phyloP scores from a whole-genome alignment of 2,329 filamentous ascomycete genomes.

The Dothiorella sarmentorum region DNA sequence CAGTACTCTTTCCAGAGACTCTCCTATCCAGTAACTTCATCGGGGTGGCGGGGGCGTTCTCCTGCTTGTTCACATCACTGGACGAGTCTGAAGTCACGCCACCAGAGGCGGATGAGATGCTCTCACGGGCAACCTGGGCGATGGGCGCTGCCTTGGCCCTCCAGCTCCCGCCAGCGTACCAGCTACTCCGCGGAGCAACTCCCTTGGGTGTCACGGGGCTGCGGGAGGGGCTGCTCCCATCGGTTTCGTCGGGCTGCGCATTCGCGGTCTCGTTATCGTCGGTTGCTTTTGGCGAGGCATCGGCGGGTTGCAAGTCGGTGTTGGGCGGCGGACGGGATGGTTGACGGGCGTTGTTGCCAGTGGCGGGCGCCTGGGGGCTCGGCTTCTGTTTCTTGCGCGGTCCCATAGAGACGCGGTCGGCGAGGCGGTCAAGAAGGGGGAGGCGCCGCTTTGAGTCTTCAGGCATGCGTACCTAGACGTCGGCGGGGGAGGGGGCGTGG shows the following conservation, averaged over 20 bases:
- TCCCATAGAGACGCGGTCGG: conserved; percentile 30
- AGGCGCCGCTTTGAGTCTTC: conserved; percentile 18
- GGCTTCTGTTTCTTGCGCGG: conserved; percentile 43
- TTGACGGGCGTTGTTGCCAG: conserved; percentile 17
- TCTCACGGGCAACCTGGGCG: conserved; percentile 46
- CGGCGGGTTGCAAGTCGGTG: not conserved
- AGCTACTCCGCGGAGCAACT: conserved; percentile 29
- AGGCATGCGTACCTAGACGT: conserved; percentile 6
- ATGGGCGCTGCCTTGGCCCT: conserved; percentile 45
- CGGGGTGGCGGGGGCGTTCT: conserved; percentile 29
- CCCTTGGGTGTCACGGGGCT: conserved; percentile 22
- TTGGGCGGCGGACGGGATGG: no score
- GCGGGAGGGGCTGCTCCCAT: conserved; percentile 14
- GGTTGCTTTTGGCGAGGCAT: not conserved
- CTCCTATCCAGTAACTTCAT: conserved; percentile 40
- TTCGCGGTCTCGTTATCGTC: not conserved
- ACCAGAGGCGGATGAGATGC: conserved; percentile 42
- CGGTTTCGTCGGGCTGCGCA: not conserved
- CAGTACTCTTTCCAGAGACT: conserved; percentile 45
- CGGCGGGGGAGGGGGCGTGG: conserved; percentile 15
- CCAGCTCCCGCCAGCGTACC: conserved; percentile 47
- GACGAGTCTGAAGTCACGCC: conserved; percentile 42
- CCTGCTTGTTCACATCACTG: conserved; percentile 28
- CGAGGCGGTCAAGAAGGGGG: conserved; percentile 19
- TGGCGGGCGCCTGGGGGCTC: conserved; percentile 32